Evolutionary conservation across 2,329 filamentous ascomycete species (phyloP).

Genomic region (Clarireedia hainanense): DNA sequence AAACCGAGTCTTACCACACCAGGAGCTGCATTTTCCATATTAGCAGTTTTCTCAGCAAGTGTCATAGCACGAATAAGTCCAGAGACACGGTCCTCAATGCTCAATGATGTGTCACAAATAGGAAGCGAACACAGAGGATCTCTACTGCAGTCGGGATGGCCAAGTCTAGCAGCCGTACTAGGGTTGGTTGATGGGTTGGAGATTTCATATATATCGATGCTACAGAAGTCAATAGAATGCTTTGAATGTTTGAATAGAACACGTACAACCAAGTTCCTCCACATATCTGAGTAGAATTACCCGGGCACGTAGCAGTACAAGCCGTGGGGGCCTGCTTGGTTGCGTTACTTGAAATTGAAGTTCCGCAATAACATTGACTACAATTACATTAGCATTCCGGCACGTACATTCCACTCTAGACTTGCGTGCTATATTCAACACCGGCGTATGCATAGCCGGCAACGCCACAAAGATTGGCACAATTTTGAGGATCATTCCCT

Average conservation of each 20-base stretch:
- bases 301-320: background rate
- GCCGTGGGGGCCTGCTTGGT: background rate
- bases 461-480: background rate
- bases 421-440: background rate
- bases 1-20: background rate
- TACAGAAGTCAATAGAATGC: background rate
- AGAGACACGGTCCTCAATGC: background rate
- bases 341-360: background rate
- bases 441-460: background rate
- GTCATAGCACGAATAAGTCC: background rate
- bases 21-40: background rate
- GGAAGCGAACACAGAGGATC: background rate
- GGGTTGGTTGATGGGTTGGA: background rate
- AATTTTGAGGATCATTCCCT: background rate
- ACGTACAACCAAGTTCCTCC: background rate
- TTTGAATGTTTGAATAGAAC: background rate
- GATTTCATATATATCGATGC: background rate
- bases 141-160: background rate
- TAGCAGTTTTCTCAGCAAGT: background rate
- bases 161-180: background rate
- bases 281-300: background rate
- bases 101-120: background rate
- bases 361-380: background rate
- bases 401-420: background rate
- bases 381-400: background rate